Evolutionary conservation across 345 rosid genomes (phyloP), one percentile per base, ranked within the genome.

Genomic region (Stellera chamaejasme): DNA sequence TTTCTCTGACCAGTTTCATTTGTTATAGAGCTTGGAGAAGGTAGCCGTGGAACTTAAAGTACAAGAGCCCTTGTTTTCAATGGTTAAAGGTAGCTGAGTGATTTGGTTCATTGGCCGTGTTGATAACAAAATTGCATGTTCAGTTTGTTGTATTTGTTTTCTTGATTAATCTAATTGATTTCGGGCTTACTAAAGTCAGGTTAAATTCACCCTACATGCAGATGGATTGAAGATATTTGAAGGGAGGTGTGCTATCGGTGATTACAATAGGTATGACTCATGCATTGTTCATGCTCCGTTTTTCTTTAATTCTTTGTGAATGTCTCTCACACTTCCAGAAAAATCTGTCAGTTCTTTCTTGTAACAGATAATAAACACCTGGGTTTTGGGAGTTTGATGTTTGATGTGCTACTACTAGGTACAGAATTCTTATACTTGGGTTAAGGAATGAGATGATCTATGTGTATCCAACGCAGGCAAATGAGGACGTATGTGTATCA

Each of bases 201-300:
- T 9, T 2, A 32, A 50, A 46, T 43, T 65, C 12, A 69, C 49
- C 59, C 58, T 57, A 45, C 23, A n/a, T 56, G 45, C 36, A 81
- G 87, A 79, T 73, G 81, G 74, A 2, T 27, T 64, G 51, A 79
- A 72, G 63, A 77, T 77, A 44, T 52, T 74, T 51, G 82, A 73
- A 67, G 77, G 82, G 56, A 75, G 81, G 61, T 79, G 81, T 54
- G 79, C 71, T 10, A 60, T 48, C 44, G 61, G 55, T 0, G 66
- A 68, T 46, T 67, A 68, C 62, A 62, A 66, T 45, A 50, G 84
- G 87, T 84, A 64, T 50, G 60, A 2, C 48, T 45, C 43, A 10
- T 26, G 39, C 39, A 32, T 32, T 32, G 5, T 32, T 32, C 39
- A 32, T 32, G 39, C 8, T 32, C 39, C 39, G 2, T 32, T 32